These are phyloP conservation scores for Actinomortierella ambigua DNA, from an alignment of 371 early-diverging fungal species.

Conservation along the genomic window DNA sequence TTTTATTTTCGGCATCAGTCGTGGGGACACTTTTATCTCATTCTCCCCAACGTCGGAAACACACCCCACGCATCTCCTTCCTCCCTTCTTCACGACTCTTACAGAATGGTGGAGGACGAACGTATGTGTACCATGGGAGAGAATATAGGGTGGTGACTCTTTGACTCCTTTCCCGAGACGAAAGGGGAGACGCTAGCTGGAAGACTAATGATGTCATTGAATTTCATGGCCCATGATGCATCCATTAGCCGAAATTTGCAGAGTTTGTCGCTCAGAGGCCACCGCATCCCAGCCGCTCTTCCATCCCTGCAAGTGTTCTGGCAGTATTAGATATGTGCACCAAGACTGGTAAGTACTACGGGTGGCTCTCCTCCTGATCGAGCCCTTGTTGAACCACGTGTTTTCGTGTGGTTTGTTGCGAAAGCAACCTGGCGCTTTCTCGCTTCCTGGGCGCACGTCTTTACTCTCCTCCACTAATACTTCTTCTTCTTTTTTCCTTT, in stretches of 20 bases:
- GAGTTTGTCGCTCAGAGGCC: constrained; percentile 88
- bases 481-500: constrained; percentile 11
- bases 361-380: no score
- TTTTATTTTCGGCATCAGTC: no score
- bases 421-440: no score
- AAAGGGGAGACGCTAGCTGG: no score
- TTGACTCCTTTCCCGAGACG: no score
- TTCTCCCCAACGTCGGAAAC: no score
- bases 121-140: constrained; percentile 16
- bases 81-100: neutral
- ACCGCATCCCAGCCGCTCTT: constrained; percentile 84
- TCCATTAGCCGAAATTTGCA: constrained; percentile 72
- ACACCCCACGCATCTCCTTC: neutral
- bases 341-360: constrained; percentile 83
- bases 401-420: neutral
- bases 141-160: no score
- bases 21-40: no score
- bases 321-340: constrained; percentile 90
- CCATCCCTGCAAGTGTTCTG: constrained; percentile 94
- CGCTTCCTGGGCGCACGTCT: neutral
- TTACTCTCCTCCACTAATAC: no score
- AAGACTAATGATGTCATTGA: neutral
- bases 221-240: neutral
- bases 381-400: neutral
- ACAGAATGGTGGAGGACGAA: constrained; percentile 35